Conservation (phyloP, 768 basidiomycete genomes). For the Kwoniella shandongensis region DNA sequence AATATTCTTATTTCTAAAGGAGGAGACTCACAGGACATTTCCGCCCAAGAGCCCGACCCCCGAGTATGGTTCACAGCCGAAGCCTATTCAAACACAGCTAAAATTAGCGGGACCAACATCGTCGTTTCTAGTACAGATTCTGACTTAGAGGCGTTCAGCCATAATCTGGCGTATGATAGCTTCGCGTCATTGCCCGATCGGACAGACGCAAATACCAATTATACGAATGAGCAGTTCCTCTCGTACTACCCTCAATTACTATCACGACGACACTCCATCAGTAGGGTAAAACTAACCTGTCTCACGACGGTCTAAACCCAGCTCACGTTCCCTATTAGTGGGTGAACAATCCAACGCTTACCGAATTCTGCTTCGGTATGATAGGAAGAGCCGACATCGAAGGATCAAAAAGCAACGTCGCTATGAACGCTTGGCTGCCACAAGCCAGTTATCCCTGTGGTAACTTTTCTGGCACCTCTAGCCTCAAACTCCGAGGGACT, state of each 20-base stretch:
- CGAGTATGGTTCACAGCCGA: conserved; percentile 68
- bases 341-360: conserved; percentile 80
- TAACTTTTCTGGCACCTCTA: conserved; percentile 79
- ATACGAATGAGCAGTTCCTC: conserved; percentile 80
- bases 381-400: conserved; percentile 79
- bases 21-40: conserved; percentile 61
- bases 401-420: conserved; percentile 80
- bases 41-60: conserved; percentile 57
- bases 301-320: conserved; percentile 78
- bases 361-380: conserved; percentile 77
- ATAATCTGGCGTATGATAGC: conserved; percentile 81
- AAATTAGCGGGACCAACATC: conserved; percentile 69
- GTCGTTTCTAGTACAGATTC: conserved; percentile 75
- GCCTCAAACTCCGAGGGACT: conserved; percentile 74
- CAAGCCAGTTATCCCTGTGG: conserved; percentile 78
- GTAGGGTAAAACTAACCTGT: conserved; percentile 84
- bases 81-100: conserved; percentile 67
- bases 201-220: conserved; percentile 76
- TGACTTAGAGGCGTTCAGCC: conserved; percentile 81
- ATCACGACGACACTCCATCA: conserved; percentile 72
- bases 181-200: conserved; percentile 74
- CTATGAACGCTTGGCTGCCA: conserved; percentile 81
- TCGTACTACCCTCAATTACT: conserved; percentile 79
- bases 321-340: conserved; percentile 68
- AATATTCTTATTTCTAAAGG: conserved; percentile 65